Percentiles rank a stretch among this genome's conserved stretches.
Conservation (phyloP, 164 flowering plant species). For the Umbilicus rupestris region DNA sequence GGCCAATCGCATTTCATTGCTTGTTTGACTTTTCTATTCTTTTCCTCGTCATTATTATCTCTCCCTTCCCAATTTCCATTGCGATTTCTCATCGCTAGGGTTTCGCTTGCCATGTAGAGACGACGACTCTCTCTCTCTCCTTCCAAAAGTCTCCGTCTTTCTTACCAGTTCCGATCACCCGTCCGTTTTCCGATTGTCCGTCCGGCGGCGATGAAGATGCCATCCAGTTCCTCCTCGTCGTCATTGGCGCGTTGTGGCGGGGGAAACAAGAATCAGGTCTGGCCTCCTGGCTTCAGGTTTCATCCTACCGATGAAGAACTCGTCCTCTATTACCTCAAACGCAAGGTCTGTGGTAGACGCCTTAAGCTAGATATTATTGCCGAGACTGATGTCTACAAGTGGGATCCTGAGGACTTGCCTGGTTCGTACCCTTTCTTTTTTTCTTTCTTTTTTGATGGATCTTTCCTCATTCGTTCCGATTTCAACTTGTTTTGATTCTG, state of each 20-base stretch:
- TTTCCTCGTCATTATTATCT: too few relatives aligned
- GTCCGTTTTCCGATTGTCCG: neutral
- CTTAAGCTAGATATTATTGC: constrained; percentile 33
- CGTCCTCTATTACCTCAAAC: constrained; percentile 43
- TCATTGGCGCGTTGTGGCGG: too few relatives aligned
- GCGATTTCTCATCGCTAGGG: too few relatives aligned
- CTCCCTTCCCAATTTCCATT: too few relatives aligned
- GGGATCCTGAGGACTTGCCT: constrained; percentile 68
- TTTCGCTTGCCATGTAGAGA: too few relatives aligned
- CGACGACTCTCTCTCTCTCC: too few relatives aligned
- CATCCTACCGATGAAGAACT: constrained; percentile 70
- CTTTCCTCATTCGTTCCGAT: too few relatives aligned
- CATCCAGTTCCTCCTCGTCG: neutral
- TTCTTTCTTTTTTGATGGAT: neutral
- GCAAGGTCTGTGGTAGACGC: constrained; percentile 37
- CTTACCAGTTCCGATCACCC: neutral
- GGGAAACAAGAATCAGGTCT: constrained; percentile 11
- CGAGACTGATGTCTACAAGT: constrained; percentile 53
- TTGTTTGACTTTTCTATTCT: too few relatives aligned
- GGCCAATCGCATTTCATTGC: too few relatives aligned
- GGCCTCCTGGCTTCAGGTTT: constrained; percentile 59
- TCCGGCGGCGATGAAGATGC: constrained; percentile 2
- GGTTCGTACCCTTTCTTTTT: constrained; percentile 20
- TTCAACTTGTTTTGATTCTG: too few relatives aligned
- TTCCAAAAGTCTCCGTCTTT: too few relatives aligned